A percentile compares a stretch with the other conserved stretches of the same genome.
These are phyloP conservation scores for Grosmannia clavigera DNA, from an alignment of 2,329 filamentous ascomycete species.

Conservation along the genomic window DNA sequence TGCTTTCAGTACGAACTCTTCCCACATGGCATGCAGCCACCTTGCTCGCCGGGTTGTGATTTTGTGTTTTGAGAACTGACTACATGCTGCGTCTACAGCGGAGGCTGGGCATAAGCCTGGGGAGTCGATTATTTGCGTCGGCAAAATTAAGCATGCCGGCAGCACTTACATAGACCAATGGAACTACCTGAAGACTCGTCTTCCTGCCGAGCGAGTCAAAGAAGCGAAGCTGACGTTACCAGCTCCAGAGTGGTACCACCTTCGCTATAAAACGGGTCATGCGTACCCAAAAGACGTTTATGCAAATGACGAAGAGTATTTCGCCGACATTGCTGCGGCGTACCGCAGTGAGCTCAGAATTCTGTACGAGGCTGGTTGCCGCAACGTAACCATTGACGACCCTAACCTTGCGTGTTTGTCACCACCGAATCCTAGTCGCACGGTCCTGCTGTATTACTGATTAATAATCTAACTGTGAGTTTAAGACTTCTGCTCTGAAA, in stretches of 20 bases:
- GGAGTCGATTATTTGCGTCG: slow-evolving; percentile 31
- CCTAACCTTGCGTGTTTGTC: slow-evolving; percentile 36
- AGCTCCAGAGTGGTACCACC: slow-evolving; percentile 51
- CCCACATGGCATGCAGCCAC: neutral
- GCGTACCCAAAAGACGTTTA: slow-evolving; percentile 37
- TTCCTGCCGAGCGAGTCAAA: slow-evolving; percentile 48
- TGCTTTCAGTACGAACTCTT: slow-evolving; percentile 24
- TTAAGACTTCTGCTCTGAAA: slow-evolving; percentile 55
- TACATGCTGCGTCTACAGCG: slow-evolving; percentile 13
- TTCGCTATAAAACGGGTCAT: slow-evolving; percentile 34
- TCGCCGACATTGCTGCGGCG: slow-evolving; percentile 36
- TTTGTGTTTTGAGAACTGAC: neutral
- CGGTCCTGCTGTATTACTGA: neutral
- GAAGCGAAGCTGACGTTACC: slow-evolving; percentile 54
- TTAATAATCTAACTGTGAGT: neutral
- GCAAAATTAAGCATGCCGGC: slow-evolving; percentile 33
- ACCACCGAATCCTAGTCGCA: no score
- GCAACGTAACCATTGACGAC: slow-evolving; percentile 47
- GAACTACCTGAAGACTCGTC: slow-evolving; percentile 27
- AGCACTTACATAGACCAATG: slow-evolving; percentile 30
- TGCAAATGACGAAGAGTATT: slow-evolving; percentile 33
- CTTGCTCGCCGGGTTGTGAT: neutral
- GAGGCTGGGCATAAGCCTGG: slow-evolving; percentile 34
- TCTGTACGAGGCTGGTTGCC: slow-evolving; percentile 35
- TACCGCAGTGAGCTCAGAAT: slow-evolving; percentile 35